These are phyloP conservation scores for Aspergillus ellipticus DNA, from an alignment of 495 filamentous ascomycete species.

Conservation along the genomic window DNA sequence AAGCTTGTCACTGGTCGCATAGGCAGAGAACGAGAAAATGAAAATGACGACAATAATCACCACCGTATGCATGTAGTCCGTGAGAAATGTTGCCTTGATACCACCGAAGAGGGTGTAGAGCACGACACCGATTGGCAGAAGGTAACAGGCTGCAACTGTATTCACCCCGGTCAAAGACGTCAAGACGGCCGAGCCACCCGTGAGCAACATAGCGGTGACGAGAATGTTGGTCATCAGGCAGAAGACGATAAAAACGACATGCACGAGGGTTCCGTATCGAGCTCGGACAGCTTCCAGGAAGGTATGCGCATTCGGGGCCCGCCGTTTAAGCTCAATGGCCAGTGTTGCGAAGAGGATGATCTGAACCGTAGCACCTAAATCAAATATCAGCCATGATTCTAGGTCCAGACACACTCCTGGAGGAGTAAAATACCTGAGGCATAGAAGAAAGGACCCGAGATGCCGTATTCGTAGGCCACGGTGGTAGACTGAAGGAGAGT, in stretches of 20 bases:
- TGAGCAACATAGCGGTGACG: conserved; percentile 88
- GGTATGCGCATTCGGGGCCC: conserved; percentile 82
- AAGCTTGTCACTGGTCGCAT: conserved; percentile 68
- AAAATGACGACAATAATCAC: conserved; percentile 87
- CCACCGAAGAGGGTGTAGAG: conserved; percentile 76
- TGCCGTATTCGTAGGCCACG: conserved; percentile 88
- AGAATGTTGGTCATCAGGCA: conserved; percentile 81
- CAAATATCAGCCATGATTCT: neutral
- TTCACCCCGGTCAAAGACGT: conserved; percentile 80
- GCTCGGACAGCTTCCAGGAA: conserved; percentile 74
- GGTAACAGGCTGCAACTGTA: conserved; percentile 84
- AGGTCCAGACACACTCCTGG: neutral
- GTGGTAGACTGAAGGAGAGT: conserved; percentile 69
- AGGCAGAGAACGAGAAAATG: conserved; percentile 84
- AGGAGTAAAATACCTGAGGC: conserved; percentile 40
- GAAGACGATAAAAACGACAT: conserved; percentile 75
- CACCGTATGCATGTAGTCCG: conserved; percentile 84
- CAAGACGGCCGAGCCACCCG: conserved; percentile 85
- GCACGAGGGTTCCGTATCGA: conserved; percentile 59
- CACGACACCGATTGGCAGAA: conserved; percentile 82
- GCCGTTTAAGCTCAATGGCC: conserved; percentile 88
- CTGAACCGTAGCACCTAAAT: conserved; percentile 50
- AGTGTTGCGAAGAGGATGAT: conserved; percentile 88
- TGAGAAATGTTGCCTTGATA: conserved; percentile 73
- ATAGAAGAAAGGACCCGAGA: conserved; percentile 94